Evolutionary conservation across 495 filamentous ascomycete genomes (phyloP).

Genomic region (Xylaria cubensis): DNA sequence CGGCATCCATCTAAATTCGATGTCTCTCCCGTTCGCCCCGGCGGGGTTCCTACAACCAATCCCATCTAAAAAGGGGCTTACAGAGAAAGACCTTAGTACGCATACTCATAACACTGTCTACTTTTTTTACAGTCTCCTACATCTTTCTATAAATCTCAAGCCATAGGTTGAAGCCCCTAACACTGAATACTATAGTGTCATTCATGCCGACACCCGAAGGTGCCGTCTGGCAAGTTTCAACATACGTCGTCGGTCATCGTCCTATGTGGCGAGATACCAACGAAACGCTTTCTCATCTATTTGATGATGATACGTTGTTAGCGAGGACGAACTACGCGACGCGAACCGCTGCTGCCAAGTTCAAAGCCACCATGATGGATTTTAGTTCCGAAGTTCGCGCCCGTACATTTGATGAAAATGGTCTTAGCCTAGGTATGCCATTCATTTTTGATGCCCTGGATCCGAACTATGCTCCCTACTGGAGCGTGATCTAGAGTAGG

Average conservation of each 20-base stretch:
- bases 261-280: conserved; percentile 29
- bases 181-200: background rate
- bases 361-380: conserved; percentile 30
- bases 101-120: background rate
- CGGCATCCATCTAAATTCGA: conserved; percentile 31
- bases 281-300: conserved; percentile 40
- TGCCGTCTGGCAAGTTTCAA: conserved; percentile 32
- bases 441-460: conserved; percentile 36
- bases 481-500: background rate
- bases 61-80: conserved; percentile 37
- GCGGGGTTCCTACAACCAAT: conserved; percentile 39
- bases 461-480: conserved; percentile 34
- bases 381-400: conserved; percentile 37
- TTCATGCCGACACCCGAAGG: conserved; percentile 13
- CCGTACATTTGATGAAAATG: conserved; percentile 40
- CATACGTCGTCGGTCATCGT: conserved; percentile 26
- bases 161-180: background rate
- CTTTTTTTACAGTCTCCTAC: no score
- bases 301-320: conserved; percentile 34
- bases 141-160: background rate
- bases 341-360: conserved; percentile 26
- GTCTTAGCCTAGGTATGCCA: conserved; percentile 47
- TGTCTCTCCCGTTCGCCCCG: conserved; percentile 43
- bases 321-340: conserved; percentile 28
- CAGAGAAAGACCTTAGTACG: conserved; percentile 30